These are phyloP conservation scores for Polychaeton citri DNA, from an alignment of 2,329 filamentous ascomycete genomes.

Conservation along the genomic window DNA sequence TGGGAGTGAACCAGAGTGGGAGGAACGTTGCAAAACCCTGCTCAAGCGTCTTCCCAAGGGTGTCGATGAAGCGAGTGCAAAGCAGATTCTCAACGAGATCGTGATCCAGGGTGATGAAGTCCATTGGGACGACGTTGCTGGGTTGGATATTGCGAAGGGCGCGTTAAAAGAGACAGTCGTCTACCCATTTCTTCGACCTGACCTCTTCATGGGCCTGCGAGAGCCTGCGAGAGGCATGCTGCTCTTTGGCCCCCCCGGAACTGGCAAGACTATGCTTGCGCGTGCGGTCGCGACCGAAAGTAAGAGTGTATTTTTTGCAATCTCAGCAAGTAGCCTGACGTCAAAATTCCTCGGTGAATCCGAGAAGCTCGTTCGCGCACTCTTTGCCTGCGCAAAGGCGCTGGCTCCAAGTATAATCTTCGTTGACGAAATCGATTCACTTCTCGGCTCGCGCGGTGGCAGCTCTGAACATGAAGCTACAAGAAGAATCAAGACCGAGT, in stretches of 20 bases:
- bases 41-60: conserved; percentile 69
- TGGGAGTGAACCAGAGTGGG: conserved; percentile 36
- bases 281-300: conserved; percentile 90
- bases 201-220: conserved; percentile 87
- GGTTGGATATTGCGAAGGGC: conserved; percentile 77
- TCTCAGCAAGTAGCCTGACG: conserved; percentile 85
- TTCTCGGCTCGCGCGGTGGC: conserved; percentile 72
- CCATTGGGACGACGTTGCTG: conserved; percentile 86
- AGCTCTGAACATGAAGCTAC: conserved; percentile 87
- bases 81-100: conserved; percentile 91
- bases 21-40: conserved; percentile 48
- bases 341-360: conserved; percentile 94
- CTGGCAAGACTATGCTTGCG: conserved; percentile 95
- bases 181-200: conserved; percentile 88
- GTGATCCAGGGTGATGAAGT: conserved; percentile 90
- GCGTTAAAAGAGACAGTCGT: conserved; percentile 92
- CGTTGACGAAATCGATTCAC: conserved; percentile 92
- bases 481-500: conserved; percentile 90
- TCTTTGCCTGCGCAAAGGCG: conserved; percentile 79
- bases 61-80: conserved; percentile 68
- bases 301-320: conserved; percentile 90
- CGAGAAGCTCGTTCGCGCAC: conserved; percentile 85
- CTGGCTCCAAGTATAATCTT: conserved; percentile 95
- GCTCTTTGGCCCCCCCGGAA: conserved; percentile 92
- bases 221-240: conserved; percentile 93